Evolutionary conservation across 495 filamentous ascomycete genomes (phyloP).

Genomic region (Bacidia gigantensis): DNA sequence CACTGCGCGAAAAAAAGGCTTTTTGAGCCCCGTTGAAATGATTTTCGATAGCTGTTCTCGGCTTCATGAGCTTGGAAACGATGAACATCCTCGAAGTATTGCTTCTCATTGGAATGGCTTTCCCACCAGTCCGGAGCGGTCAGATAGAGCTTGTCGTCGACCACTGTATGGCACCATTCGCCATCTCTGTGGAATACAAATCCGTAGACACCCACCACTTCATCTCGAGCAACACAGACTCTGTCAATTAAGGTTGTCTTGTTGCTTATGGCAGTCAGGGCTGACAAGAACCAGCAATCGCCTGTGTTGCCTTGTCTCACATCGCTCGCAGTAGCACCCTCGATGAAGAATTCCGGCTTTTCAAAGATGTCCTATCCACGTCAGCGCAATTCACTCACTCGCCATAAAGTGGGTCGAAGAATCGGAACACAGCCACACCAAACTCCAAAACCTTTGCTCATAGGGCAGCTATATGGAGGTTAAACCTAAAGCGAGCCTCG

Average conservation of each 20-base stretch:
- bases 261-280: slow-evolving; percentile 69
- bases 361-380: slow-evolving; percentile 64
- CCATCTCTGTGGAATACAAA: slow-evolving; percentile 91
- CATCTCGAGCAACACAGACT: slow-evolving; percentile 70
- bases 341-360: slow-evolving; percentile 68
- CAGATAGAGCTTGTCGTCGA: slow-evolving; percentile 77
- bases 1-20: slow-evolving; percentile 83
- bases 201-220: slow-evolving; percentile 78
- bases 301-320: slow-evolving; percentile 68
- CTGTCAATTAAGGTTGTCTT: slow-evolving; percentile 65
- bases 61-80: slow-evolving; percentile 38
- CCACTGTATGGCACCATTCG: slow-evolving; percentile 81
- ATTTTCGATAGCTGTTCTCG: slow-evolving; percentile 64
- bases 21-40: slow-evolving; percentile 61
- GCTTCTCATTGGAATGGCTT: slow-evolving; percentile 43
- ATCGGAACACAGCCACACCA: slow-evolving; percentile 6
- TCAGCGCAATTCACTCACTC: neutral
- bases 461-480: no score
- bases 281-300: slow-evolving; percentile 88
- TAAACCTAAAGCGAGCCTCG: no score
- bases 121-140: slow-evolving; percentile 76
- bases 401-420: neutral
- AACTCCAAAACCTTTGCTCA: neutral
- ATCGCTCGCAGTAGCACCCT: slow-evolving; percentile 71
- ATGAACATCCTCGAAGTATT: slow-evolving; percentile 57